Base-by-base conservation (phyloP, 495 filamentous ascomycete genomes). In the Hypoxylon fragiforme region DNA sequence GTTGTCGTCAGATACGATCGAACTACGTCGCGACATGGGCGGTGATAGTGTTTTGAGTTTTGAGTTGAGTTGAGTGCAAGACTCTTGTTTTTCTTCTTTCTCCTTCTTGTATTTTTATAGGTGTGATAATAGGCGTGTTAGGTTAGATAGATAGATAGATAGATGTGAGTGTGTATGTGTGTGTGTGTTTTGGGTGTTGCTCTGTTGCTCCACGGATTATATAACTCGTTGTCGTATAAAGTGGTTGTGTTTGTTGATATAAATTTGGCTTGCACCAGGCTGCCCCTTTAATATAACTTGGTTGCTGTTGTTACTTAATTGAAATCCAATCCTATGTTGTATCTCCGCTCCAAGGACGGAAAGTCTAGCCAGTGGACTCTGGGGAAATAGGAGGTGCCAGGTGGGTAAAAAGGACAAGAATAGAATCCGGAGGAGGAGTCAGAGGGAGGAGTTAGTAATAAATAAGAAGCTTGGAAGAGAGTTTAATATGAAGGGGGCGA, bases 1-100 rank as follows among this genome's bases (percentile, higher is more conserved):
- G 49, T 13, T 55, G 35, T 67, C 58, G 50, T 67, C 65, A 47
- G 62, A 62, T 55, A 62, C 47, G 48, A 57, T 53, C 44, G 65
- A 61, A 35, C 39, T 63, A 39, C 57, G 59, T 60, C 55, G 65
- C 52, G 62, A 65, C 62, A 67, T 67, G 57, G 49, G 52, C 60
- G 36, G 19, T 35, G 19, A 38, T 24, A 18, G 18, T 7, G 11
- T 38, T 24, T 19, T 14, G 32, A 37, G 24, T 41, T n/a, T 21
- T 44, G 52, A 31, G 30, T 50, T 20, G 24, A 20, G 16, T 24
- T 24, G 39, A 32, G 50, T 50, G 40, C 13, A 24, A 30, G 31
- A 37, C n/a, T n/a, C n/a, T n/a, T n/a, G n/a, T n/a, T n/a, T n/a
- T n/a, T n/a, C n/a, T n/a, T n/a, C n/a, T n/a, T n/a, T n/a, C n/a